Evolutionary conservation across 1,139 yeast species (phyloP), one percentile per base, ranked within the genome.

Genomic region (Blastobotrys persicus): DNA sequence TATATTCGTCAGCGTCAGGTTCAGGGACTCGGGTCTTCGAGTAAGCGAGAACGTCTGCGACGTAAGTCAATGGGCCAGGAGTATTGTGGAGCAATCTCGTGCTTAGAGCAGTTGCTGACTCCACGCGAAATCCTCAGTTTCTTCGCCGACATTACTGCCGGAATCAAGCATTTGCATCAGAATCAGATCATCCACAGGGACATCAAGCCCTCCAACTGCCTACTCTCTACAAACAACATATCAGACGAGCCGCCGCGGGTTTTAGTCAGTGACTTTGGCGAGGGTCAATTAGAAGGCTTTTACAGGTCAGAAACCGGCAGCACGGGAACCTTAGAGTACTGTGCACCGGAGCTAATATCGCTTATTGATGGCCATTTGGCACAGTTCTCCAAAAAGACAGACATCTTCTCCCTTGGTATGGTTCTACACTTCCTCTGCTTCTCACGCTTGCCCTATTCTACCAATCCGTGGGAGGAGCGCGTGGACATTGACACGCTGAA

Each of bases 211-310:
- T 85, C 95, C 0, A 89, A 89, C 59, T 88, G 96, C 65, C 70
- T 89, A 28, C 67, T 88, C 45, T 76, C 82, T 32, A 23, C 4
- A 7, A 37, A 13, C 41, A 19, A 16, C 19, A 62, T 68, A 1
- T 61, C 63, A 26, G 74, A 71, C 50, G 59, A 55, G 47, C 49
- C 55, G 51, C 96, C 96, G 0, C 78, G 77, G 18, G 79, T 87
- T 0, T 73, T 88, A 16, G 92, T 89, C 9, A 84, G 95, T 34
- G 96, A 89, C 68, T 85, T 89, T 65, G 96, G 97, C 1, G 96
- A 89, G 64, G 88, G 95, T 3, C 88, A 86, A 56, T 73, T 85
- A 56, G 83, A 83, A 43, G 88, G 86, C 1, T 73, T 76, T 20
- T 62, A 64, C 44, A 66, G 87, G 48, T 64, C 70, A 5, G 83